These are phyloP conservation scores for Chaetomium olivaceum DNA, from an alignment of 2,329 filamentous ascomycete species.

Conservation along the genomic window DNA sequence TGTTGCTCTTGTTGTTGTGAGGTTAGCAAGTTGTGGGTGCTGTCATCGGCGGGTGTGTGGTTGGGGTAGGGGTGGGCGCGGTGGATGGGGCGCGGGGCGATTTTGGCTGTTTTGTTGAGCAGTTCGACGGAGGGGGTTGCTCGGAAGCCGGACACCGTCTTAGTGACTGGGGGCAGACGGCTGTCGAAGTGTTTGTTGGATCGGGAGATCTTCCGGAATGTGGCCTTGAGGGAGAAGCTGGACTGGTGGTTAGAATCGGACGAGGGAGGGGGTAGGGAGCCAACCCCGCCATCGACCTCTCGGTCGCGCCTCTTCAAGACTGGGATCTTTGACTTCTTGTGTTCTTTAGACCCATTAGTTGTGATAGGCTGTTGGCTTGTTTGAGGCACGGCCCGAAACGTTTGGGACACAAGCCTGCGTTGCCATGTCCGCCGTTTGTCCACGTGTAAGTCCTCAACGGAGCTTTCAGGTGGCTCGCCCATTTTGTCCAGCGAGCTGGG, in stretches of 20 bases:
- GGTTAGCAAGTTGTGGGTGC: background rate
- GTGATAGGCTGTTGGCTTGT: background rate
- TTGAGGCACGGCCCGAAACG: slow-evolving; percentile 11
- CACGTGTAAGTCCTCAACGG: background rate
- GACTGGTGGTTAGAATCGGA: slow-evolving; percentile 10
- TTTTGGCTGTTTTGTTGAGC: slow-evolving; percentile 13
- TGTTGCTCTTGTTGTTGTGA: background rate
- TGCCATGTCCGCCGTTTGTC: background rate
- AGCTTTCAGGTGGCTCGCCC: background rate
- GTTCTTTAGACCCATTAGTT: background rate
- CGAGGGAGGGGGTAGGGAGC: background rate
- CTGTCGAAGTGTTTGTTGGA: background rate
- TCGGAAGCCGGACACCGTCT: too few relatives aligned
- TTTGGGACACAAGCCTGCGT: slow-evolving; percentile 1
- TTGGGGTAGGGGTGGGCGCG: background rate
- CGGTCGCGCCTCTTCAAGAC: background rate
- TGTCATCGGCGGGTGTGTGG: background rate
- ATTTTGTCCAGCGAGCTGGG: background rate
- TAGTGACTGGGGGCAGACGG: background rate
- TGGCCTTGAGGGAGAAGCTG: slow-evolving; percentile 23
- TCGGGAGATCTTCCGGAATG: slow-evolving; percentile 20
- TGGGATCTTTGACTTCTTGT: background rate
- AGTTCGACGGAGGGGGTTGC: slow-evolving; percentile 14
- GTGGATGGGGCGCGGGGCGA: background rate
- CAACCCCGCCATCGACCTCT: too few relatives aligned